Evolutionary conservation across 192 early-diverging fungal species (phyloP).

Genomic region (Spinellus fusiger): DNA sequence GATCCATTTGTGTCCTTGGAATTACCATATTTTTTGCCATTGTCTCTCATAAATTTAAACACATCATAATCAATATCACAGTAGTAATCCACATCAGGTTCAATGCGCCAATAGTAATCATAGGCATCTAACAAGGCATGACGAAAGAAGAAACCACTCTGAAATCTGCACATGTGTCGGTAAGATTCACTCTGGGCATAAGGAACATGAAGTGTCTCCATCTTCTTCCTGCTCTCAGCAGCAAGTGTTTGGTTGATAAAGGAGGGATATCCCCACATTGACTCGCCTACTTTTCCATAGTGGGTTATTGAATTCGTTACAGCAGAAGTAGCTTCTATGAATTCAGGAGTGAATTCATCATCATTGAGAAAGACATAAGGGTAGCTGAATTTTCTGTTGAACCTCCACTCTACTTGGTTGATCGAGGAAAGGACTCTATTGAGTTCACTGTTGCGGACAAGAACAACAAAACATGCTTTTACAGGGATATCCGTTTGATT

Average conservation of each 20-base stretch:
- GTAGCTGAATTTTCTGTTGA: slow-evolving; percentile 75
- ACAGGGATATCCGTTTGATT: slow-evolving; percentile 8
- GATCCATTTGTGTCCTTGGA: background rate
- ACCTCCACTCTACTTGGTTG: slow-evolving; percentile 68
- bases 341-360: slow-evolving; percentile 62
- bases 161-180: slow-evolving; percentile 74
- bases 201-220: slow-evolving; percentile 46
- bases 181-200: slow-evolving; percentile 67
- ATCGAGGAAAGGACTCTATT: slow-evolving; percentile 51
- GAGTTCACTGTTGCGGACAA: slow-evolving; percentile 71
- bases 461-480: slow-evolving; percentile 38
- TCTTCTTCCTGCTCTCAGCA: slow-evolving; percentile 41
- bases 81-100: slow-evolving; percentile 74
- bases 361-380: slow-evolving; percentile 91
- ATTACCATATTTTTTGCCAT: slow-evolving; percentile 71
- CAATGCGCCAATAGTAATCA: slow-evolving; percentile 88
- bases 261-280: slow-evolving; percentile 74
- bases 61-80: slow-evolving; percentile 84
- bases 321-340: slow-evolving; percentile 47
- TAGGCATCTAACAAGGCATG: slow-evolving; percentile 63
- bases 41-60: slow-evolving; percentile 71
- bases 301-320: slow-evolving; percentile 49
- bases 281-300: slow-evolving; percentile 50
- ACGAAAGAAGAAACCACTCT: slow-evolving; percentile 73
- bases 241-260: slow-evolving; percentile 69